Evolutionary conservation across 2,329 filamentous ascomycete genomes (phyloP).

Genomic region (Aspergillaceae sp.): DNA sequence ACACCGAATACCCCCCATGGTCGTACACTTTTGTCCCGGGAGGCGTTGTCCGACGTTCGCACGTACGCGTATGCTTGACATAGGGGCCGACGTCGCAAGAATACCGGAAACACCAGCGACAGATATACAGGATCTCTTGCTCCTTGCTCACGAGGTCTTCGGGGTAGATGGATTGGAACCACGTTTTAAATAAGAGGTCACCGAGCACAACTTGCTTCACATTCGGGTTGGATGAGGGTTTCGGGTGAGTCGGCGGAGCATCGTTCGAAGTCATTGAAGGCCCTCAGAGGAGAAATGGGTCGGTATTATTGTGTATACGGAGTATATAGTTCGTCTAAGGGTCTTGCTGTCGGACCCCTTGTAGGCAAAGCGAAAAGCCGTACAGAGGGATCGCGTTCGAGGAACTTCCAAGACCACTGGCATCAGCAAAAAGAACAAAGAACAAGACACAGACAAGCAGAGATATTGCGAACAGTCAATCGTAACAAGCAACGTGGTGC

Average conservation of each 20-base stretch:
- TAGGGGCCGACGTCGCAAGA: constrained; percentile 41
- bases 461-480: not conserved
- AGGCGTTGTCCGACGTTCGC: constrained; percentile 45
- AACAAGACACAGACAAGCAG: not conserved
- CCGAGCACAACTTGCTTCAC: constrained; percentile 82
- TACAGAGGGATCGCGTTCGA: not conserved
- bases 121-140: constrained; percentile 66
- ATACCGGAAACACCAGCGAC: constrained; percentile 91
- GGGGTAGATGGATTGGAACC: constrained; percentile 86
- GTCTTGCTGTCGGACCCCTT: not conserved
- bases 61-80: constrained; percentile 38
- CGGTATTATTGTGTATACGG: not conserved
- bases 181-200: constrained; percentile 73
- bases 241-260: constrained; percentile 17
- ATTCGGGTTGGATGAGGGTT: constrained; percentile 55
- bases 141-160: constrained; percentile 53
- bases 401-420: constrained; percentile 1
- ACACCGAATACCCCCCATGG: constrained; percentile 72
- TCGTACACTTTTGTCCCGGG: constrained; percentile 71
- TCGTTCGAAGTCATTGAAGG: constrained; percentile 23
- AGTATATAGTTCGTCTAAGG: not conserved
- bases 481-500: not conserved
- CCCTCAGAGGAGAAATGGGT: not conserved
- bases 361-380: not conserved
- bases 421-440: constrained; percentile 4